These are phyloP conservation scores for Kazachstania martiniae DNA, from an alignment of 805 yeast species.

Conservation along the genomic window DNA sequence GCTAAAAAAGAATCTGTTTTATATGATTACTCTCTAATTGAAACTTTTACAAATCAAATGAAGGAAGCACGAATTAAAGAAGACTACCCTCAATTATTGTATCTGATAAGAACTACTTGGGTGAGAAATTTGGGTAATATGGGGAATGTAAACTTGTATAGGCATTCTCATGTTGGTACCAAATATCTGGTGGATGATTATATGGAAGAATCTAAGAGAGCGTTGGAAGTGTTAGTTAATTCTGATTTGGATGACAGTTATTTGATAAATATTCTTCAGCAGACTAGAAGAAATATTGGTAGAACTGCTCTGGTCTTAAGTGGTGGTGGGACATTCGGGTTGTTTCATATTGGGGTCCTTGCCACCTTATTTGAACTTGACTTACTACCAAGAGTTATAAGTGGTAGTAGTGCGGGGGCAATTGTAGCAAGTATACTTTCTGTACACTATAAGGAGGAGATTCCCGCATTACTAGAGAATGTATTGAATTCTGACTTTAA, in stretches of 20 bases:
- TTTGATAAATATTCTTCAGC: slow-evolving; percentile 65
- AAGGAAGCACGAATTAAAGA: slow-evolving; percentile 45
- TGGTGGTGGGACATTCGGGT: slow-evolving; percentile 91
- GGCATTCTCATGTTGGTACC: slow-evolving; percentile 76
- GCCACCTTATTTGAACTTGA: slow-evolving; percentile 63
- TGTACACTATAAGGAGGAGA: slow-evolving; percentile 67
- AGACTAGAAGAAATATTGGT: slow-evolving; percentile 83
- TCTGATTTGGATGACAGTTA: slow-evolving; percentile 51
- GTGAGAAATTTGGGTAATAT: slow-evolving; percentile 75
- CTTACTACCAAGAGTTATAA: slow-evolving; percentile 71
- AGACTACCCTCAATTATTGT: slow-evolving; percentile 52
- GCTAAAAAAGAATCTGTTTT: slow-evolving; percentile 42
- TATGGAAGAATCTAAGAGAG: slow-evolving; percentile 56
- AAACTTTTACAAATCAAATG: slow-evolving; percentile 42
- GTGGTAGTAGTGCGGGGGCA: slow-evolving; percentile 93
- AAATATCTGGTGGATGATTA: slow-evolving; percentile 73
- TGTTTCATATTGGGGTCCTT: slow-evolving; percentile 83
- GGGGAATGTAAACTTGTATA: slow-evolving; percentile 67
- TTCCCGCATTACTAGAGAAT: slow-evolving; percentile 38
- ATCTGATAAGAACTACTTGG: slow-evolving; percentile 77
- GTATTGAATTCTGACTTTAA: slow-evolving; percentile 33
- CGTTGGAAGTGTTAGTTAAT: slow-evolving; percentile 22
- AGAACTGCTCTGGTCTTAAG: slow-evolving; percentile 83
- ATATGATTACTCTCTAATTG: slow-evolving; percentile 61
- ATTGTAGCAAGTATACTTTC: slow-evolving; percentile 85